These are phyloP conservation scores for Poteriospumella lacustris DNA, from an alignment of 108 stramenopile species.

Conservation along the genomic window DNA sequence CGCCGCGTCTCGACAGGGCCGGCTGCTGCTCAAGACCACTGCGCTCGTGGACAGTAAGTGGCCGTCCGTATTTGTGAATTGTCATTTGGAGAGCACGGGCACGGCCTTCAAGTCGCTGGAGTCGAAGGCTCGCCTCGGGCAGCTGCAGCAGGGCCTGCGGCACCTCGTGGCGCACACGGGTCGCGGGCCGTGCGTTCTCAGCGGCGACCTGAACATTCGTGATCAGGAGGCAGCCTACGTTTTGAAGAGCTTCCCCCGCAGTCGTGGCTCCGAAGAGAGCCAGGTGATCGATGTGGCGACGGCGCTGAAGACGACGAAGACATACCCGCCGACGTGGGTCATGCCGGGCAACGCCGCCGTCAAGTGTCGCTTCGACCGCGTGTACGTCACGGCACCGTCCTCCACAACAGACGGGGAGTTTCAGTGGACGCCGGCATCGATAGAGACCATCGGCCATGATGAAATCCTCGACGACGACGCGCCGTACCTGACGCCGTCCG, in stretches of 20 bases:
- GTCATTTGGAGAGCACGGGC: background rate
- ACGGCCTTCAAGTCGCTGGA: background rate
- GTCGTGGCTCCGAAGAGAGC: background rate
- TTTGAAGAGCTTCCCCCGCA: background rate
- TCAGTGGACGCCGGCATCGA: background rate
- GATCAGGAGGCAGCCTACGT: background rate
- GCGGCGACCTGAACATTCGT: slow-evolving; percentile 4
- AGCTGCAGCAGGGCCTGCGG: background rate
- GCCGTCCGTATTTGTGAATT: background rate
- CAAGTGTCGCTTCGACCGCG: background rate
- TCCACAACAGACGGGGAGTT: background rate
- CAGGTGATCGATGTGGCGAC: background rate
- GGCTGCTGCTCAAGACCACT: background rate
- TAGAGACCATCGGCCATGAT: background rate
- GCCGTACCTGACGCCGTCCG: background rate
- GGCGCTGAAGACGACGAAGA: background rate
- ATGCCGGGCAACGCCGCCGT: background rate
- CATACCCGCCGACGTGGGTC: background rate
- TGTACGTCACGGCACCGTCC: too few relatives aligned
- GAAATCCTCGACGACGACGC: background rate
- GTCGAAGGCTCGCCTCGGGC: background rate
- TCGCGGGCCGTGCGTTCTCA: background rate
- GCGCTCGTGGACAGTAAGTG: background rate
- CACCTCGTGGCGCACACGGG: background rate
- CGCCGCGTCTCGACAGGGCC: background rate